Conservation (phyloP, 441 rosid genomes). For the Brassica balearica region DNA sequence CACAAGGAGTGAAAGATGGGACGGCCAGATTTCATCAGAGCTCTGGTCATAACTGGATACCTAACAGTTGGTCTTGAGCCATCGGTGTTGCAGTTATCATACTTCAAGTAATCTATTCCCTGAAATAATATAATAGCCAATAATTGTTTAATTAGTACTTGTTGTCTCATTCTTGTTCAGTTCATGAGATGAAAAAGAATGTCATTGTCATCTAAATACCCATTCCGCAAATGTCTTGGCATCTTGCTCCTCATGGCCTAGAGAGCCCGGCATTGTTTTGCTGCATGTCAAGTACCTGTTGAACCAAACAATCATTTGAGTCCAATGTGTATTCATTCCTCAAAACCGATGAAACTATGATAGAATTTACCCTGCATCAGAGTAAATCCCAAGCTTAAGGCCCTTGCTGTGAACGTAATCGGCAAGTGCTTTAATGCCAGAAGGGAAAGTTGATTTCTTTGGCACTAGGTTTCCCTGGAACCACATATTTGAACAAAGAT, state of each 20-base stretch:
- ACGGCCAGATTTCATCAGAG: conserved; percentile 69
- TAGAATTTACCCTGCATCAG: conserved; percentile 66
- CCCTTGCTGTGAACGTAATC: conserved; percentile 77
- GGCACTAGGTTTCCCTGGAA: conserved; percentile 68
- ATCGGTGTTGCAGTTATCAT: conserved; percentile 72
- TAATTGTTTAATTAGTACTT: not conserved
- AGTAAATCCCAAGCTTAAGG: conserved; percentile 79
- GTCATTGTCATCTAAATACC: conserved; percentile 46
- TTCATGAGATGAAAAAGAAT: not conserved
- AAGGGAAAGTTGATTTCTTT: conserved; percentile 62
- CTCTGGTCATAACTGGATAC: conserved; percentile 74
- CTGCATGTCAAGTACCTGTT: conserved; percentile 70
- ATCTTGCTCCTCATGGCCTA: conserved; percentile 77
- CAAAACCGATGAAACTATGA: not conserved
- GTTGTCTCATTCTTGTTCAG: conserved; percentile 7
- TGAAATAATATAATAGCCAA: conserved; percentile 16
- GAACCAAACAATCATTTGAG: not conserved
- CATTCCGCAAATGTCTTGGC: conserved; percentile 80
- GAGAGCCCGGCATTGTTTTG: conserved; percentile 76
- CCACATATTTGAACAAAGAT: conserved; percentile 13
- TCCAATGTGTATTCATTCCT: not conserved
- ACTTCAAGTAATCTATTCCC: conserved; percentile 85
- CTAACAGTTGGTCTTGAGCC: conserved; percentile 62
- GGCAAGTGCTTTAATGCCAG: conserved; percentile 72
- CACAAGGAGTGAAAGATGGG: conserved; percentile 77